Evolutionary conservation across 306 rosid species (phyloP).

Genomic region (Benincasa hispida): DNA sequence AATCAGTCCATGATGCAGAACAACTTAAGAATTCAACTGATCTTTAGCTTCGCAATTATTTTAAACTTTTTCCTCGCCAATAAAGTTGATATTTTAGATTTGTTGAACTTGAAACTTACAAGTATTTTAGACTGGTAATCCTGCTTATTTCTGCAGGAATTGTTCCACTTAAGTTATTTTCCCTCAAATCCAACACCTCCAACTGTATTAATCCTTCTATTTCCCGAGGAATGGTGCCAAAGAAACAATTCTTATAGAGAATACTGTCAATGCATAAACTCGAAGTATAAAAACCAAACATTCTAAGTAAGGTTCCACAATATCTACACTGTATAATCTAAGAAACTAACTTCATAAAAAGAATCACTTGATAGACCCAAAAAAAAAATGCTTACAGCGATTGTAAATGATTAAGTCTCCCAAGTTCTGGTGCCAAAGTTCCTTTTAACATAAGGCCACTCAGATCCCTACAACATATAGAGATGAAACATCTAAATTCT

Average conservation of each 20-base stretch:
- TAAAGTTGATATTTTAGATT: too few relatives aligned
- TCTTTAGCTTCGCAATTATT: too few relatives aligned
- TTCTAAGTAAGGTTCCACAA: background rate
- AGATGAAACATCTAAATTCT: background rate
- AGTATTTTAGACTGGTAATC: constrained; percentile 36
- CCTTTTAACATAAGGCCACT: constrained; percentile 58
- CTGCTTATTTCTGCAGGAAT: constrained; percentile 53
- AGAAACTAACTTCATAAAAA: background rate
- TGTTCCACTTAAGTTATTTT: constrained; percentile 52
- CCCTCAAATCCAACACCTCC: constrained; percentile 74
- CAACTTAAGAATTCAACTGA: background rate
- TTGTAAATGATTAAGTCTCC: constrained; percentile 48
- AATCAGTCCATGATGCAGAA: background rate
- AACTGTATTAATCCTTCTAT: constrained; percentile 45
- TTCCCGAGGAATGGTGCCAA: constrained; percentile 71
- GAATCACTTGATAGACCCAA: background rate
- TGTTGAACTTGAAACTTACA: constrained; percentile 37
- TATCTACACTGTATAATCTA: background rate
- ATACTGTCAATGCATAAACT: constrained; percentile 37
- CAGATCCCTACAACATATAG: constrained; percentile 46
- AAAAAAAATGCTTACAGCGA: constrained; percentile 55
- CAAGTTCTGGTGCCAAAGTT: constrained; percentile 74
- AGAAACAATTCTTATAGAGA: constrained; percentile 51
- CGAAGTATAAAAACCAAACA: background rate
- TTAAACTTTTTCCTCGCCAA: background rate